These are phyloP conservation scores for Boletus speciosus DNA, from an alignment of 768 basidiomycete genomes.

Conservation along the genomic window DNA sequence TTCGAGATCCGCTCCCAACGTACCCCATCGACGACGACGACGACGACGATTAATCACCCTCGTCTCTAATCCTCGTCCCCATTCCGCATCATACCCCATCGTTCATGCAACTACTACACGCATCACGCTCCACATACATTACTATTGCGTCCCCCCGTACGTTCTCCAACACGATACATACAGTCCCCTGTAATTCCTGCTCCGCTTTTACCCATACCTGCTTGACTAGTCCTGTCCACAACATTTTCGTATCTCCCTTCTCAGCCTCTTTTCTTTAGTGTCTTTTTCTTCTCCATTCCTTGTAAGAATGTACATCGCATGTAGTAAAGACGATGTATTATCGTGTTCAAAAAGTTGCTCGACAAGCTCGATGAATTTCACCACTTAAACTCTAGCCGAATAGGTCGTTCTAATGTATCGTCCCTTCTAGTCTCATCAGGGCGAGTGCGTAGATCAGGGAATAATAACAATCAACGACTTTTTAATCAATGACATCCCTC, in stretches of 20 bases:
- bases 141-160: not conserved
- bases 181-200: conserved; percentile 6
- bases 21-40: conserved; percentile 23
- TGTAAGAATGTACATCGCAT: conserved; percentile 4
- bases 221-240: not conserved
- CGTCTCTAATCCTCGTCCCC: not conserved
- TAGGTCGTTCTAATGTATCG: conserved; percentile 17
- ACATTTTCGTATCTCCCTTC: not conserved
- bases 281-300: not conserved
- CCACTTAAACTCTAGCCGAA: not conserved
- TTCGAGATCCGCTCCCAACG: conserved; percentile 14
- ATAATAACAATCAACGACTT: conserved; percentile 7
- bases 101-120: not conserved
- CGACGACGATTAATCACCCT: conserved; percentile 15
- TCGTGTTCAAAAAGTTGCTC: not conserved
- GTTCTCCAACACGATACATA: conserved; percentile 10
- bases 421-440: not conserved
- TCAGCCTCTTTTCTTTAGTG: not conserved
- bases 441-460: not conserved
- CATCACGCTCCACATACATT: conserved; percentile 9
- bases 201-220: not conserved
- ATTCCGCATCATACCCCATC: conserved; percentile 15
- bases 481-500: conserved; percentile 8
- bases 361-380: not conserved
- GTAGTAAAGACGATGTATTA: conserved; percentile 10